These are phyloP conservation scores for Trichaptum fuscoviolaceum DNA, from an alignment of 768 basidiomycete genomes.

Conservation along the genomic window DNA sequence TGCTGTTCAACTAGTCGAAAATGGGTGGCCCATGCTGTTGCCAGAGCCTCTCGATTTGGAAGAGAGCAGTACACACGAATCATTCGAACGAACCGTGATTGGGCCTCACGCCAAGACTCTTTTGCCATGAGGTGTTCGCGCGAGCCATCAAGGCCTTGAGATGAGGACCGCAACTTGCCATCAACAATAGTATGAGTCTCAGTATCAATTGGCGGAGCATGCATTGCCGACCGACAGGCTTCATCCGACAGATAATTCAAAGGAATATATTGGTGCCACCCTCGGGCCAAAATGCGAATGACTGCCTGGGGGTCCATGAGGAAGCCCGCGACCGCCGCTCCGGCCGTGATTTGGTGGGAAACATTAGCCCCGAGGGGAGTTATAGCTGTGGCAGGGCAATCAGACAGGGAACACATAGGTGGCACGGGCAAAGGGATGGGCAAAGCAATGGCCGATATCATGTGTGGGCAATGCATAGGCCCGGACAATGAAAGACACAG, in stretches of 20 bases:
- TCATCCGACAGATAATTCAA: background rate
- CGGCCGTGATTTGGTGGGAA: background rate
- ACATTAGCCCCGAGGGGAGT: background rate
- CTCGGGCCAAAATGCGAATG: background rate
- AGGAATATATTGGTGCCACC: background rate
- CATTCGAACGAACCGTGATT: background rate
- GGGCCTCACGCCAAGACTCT: background rate
- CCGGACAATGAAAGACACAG: too few relatives aligned
- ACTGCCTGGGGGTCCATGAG: background rate
- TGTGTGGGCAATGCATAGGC: too few relatives aligned
- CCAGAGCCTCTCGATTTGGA: background rate
- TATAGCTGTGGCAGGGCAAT: too few relatives aligned
- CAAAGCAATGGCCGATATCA: too few relatives aligned
- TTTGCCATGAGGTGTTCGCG: background rate
- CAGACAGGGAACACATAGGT: too few relatives aligned
- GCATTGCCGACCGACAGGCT: background rate
- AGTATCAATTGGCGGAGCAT: conserved; percentile 38
- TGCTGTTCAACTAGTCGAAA: background rate
- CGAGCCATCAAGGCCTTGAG: background rate
- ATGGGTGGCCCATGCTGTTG: background rate
- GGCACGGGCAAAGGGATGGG: too few relatives aligned
- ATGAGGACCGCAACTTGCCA: conserved; percentile 24
- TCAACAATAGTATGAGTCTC: conserved; percentile 48
- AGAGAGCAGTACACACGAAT: background rate
- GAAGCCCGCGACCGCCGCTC: background rate